Evolutionary conservation across 2,329 filamentous ascomycete species (phyloP), one percentile per base, ranked within the genome.

Genomic region (Exophiala oligosperma): DNA sequence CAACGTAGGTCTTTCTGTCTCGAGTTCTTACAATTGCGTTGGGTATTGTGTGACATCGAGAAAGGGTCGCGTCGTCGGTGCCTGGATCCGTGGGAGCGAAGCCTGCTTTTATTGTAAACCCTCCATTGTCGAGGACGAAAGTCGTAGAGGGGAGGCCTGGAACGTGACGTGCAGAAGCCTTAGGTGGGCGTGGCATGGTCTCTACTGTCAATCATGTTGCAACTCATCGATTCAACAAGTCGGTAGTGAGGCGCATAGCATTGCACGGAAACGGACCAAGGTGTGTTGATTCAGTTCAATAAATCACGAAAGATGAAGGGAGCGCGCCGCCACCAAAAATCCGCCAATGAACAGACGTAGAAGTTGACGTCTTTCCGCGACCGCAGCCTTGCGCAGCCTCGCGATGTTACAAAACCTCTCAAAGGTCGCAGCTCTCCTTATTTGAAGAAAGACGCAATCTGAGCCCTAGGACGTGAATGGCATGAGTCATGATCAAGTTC

Each of bases 61-160:
- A 68, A 7, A 77, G 66, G 3, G 68, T 58, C 40, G 80, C 76
- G 37, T 75, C 69, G 54, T 76, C 70, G 26, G 76, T 69, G 38
- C 76, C 73, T 11, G 68, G 65, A 37, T 77, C 73, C 1, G 70
- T 66, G 7, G 86, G 72, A 23, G 77, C 85, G 67, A 93, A 88
- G 53, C 94, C 94, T 14, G 92, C 92, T 77, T 99, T 99, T 73
- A 99, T 84, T 5, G 87, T 92, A 75, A 90, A 88, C 44, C 88
- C 92, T 71, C 94, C 94, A 77, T 97, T 97, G 77, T 99, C 94
- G 69, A 99, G 81, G 47, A 99, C 82, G 54, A 99, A 86, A 0
- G 92, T 96, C 58, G 79, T 83, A 1, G 79, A 71, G 0, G 87
- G 86, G 6, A 84, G 76, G 24, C 79, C 70, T 3, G 82, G 70